Percentiles rank a stretch among this genome's conserved stretches.
Evolutionary conservation across 805 yeast species (phyloP).

Genomic region (Wickerhamomyces xylosicus): DNA sequence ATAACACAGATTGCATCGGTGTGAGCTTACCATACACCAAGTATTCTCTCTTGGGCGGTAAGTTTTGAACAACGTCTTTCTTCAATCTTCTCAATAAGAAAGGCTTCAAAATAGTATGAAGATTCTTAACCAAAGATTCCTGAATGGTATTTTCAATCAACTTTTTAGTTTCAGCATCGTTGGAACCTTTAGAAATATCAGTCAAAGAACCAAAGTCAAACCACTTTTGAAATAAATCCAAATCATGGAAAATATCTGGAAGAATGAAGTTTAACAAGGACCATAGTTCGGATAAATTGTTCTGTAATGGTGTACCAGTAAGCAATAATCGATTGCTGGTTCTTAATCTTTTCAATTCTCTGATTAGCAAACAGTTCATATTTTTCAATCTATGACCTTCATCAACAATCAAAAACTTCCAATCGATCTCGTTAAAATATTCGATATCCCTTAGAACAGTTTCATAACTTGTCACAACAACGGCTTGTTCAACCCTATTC

Average conservation of each 20-base stretch:
- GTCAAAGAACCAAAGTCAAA: conserved; percentile 68
- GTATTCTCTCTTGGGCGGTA: conserved; percentile 90
- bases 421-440: conserved; percentile 38
- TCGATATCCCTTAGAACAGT: conserved; percentile 59
- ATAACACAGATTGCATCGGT: conserved; percentile 50
- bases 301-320: conserved; percentile 96
- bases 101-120: conserved; percentile 85
- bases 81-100: conserved; percentile 78
- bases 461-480: conserved; percentile 78
- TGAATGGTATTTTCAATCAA: conserved; percentile 49
- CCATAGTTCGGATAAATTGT: conserved; percentile 87
- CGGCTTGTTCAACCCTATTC: conserved; percentile 25
- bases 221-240: conserved; percentile 88
- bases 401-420: conserved; percentile 87
- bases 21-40: conserved; percentile 66
- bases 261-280: conserved; percentile 80
- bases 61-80: conserved; percentile 50
- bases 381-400: conserved; percentile 94
- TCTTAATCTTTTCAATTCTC: conserved; percentile 53
- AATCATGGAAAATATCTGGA: conserved; percentile 88
- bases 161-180: conserved; percentile 32
- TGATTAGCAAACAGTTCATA: conserved; percentile 64
- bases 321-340: conserved; percentile 67
- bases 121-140: conserved; percentile 54
- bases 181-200: conserved; percentile 21